phyloP scores from a whole-genome alignment of 73 alveolate species.

The Blepharisma japonicum region DNA sequence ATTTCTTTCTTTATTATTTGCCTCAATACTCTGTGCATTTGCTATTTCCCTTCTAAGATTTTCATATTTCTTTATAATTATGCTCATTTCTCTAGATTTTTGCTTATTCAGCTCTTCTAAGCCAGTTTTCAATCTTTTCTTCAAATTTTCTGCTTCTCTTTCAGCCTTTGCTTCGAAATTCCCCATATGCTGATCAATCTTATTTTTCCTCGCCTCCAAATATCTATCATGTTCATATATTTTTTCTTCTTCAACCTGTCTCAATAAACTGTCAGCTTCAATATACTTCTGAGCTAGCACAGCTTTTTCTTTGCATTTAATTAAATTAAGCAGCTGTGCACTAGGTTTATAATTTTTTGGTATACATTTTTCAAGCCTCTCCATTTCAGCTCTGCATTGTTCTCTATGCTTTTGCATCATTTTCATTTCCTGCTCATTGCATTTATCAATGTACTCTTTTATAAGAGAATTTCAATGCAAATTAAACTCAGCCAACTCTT shows the following conservation, averaged over 20 bases:
- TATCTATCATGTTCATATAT: conserved; percentile 26
- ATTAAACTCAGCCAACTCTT: not conserved
- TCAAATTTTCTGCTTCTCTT: not conserved
- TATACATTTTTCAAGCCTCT: not conserved
- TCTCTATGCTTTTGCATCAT: not conserved
- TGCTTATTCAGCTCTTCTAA: not conserved
- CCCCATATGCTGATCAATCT: not conserved
- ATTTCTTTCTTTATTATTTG: not conserved
- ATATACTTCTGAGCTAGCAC: conserved; percentile 6
- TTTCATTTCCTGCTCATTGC: not conserved
- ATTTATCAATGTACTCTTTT: not conserved
- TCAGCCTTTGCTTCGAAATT: not conserved
- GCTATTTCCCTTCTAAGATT: conserved; percentile 20
- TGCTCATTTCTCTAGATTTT: not conserved
- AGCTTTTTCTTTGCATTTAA: conserved; percentile 24
- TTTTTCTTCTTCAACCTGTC: not conserved
- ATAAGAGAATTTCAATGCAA: not conserved
- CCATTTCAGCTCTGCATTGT: not conserved
- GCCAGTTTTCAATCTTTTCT: not conserved
- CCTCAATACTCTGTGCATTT: conserved; percentile 25
- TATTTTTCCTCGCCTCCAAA: not conserved
- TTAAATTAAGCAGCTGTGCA: conserved; percentile 4
- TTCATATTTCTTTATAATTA: not conserved
- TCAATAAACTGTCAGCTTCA: not conserved
- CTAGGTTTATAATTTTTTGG: conserved; percentile 5